Percentiles rank a stretch among this genome's conserved stretches.
Conservation (phyloP, 306 rosid species). For the Trifolium repens region DNA sequence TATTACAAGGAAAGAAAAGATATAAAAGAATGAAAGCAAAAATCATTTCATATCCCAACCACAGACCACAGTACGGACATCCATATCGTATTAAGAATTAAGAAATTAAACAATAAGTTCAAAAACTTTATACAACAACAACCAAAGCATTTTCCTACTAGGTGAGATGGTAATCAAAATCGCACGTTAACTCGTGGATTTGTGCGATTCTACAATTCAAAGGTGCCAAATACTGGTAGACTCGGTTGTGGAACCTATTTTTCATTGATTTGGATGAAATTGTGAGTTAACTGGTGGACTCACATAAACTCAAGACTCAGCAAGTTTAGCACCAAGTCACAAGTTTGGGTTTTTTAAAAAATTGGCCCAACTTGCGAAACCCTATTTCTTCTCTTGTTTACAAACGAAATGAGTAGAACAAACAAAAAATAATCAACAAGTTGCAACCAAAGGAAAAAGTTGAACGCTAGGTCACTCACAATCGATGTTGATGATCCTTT, state of each 20-base stretch:
- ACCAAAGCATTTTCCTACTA: background rate
- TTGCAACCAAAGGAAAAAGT: background rate
- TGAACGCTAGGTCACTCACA: background rate
- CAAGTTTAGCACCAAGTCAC: background rate
- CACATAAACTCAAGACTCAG: background rate
- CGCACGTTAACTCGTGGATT: background rate
- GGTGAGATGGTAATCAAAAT: background rate
- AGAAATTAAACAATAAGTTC: background rate
- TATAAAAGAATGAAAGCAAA: conserved; percentile 7
- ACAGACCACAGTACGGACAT: conserved; percentile 1
- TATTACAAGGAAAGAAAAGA: conserved; percentile 9
- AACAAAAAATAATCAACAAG: background rate
- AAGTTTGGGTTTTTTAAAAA: background rate
- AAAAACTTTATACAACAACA: conserved; percentile 14
- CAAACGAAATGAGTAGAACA: background rate
- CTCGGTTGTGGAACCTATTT: background rate
- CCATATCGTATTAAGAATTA: background rate
- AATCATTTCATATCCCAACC: conserved; percentile 1
- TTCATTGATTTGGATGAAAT: background rate
- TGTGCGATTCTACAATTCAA: background rate
- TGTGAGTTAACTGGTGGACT: background rate
- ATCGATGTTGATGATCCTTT: background rate
- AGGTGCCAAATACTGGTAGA: background rate
- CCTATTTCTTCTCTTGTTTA: conserved; percentile 4
- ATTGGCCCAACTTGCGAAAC: background rate